Percentiles rank a stretch among this genome's conserved stretches.
phyloP scores from a whole-genome alignment of 2,329 filamentous ascomycete species.

The Penicillium capsulatum region DNA sequence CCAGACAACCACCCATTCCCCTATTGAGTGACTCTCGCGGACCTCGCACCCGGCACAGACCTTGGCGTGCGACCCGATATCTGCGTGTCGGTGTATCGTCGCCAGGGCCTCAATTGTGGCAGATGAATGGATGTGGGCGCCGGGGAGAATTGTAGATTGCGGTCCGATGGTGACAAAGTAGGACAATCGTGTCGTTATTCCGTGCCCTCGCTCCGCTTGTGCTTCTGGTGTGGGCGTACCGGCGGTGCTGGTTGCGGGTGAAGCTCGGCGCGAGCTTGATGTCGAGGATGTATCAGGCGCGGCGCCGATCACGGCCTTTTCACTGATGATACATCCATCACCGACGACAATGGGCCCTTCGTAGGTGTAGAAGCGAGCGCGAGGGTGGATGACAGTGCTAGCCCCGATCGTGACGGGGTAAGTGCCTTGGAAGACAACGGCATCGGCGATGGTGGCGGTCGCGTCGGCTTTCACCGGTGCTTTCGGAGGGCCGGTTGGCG shows the following conservation, averaged over 20 bases:
- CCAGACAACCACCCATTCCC: conserved; percentile 67
- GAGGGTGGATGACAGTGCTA: conserved; percentile 80
- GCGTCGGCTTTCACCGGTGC: conserved; percentile 37
- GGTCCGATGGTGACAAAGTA: conserved; percentile 40
- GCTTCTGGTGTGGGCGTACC: conserved; percentile 1
- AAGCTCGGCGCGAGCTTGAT: conserved; percentile 8
- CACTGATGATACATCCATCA: conserved; percentile 75
- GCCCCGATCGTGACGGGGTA: conserved; percentile 74
- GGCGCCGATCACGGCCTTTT: conserved; percentile 50
- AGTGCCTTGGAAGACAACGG: conserved; percentile 53
- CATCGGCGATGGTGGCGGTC: conserved; percentile 39
- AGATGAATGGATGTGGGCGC: conserved; percentile 38
- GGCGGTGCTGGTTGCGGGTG: conserved; percentile 4
- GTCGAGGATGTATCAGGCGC: conserved; percentile 41
- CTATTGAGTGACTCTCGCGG: conserved; percentile 54
- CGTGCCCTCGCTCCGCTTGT: conserved; percentile 6
- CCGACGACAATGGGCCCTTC: conserved; percentile 76
- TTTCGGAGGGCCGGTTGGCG: conserved; percentile 28
- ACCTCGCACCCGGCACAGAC: conserved; percentile 63
- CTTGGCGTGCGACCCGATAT: conserved; percentile 58
- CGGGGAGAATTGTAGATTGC: conserved; percentile 34
- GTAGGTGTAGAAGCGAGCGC: conserved; percentile 71
- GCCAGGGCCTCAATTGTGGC: conserved; percentile 46
- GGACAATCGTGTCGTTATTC: conserved; percentile 31
- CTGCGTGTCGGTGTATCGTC: conserved; percentile 31